Evolutionary conservation across 768 basidiomycete genomes (phyloP).

Genomic region (Hebeloma cylindrosporum): DNA sequence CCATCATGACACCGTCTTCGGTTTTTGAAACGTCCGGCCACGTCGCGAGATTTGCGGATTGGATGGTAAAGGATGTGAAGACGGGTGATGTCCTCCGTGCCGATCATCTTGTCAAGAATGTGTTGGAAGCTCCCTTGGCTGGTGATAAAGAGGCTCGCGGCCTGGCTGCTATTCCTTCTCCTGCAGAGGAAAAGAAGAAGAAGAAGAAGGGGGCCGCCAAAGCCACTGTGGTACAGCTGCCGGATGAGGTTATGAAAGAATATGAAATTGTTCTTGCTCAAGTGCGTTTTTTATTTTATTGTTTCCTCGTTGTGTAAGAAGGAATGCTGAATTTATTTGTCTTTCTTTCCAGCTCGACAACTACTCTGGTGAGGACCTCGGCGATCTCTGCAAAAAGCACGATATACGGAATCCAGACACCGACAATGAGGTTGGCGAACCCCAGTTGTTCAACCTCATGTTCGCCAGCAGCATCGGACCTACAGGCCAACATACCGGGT

Average conservation of each 20-base stretch:
- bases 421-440: conserved; percentile 88
- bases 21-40: conserved; percentile 98
- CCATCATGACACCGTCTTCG: conserved; percentile 92
- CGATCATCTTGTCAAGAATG: conserved; percentile 92
- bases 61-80: conserved; percentile 97
- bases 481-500: conserved; percentile 96
- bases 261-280: conserved; percentile 88
- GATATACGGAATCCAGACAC: conserved; percentile 89
- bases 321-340: neutral
- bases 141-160: conserved; percentile 92
- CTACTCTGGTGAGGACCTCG: conserved; percentile 85
- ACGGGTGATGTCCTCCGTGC: conserved; percentile 97
- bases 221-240: conserved; percentile 63
- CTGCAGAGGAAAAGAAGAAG: conserved; percentile 76
- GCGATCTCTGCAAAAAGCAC: conserved; percentile 79
- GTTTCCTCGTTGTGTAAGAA: neutral
- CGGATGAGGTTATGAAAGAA: conserved; percentile 69
- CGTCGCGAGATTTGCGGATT: conserved; percentile 97
- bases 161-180: conserved; percentile 52
- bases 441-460: conserved; percentile 98
- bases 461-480: conserved; percentile 97
- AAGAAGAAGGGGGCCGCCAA: conserved; percentile 80
- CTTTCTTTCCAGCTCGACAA: conserved; percentile 74
- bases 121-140: conserved; percentile 85
- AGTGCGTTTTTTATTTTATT: conserved; percentile 46